These are phyloP conservation scores for Xerocomus spinulosus DNA, from an alignment of 768 basidiomycete genomes.

Conservation along the genomic window DNA sequence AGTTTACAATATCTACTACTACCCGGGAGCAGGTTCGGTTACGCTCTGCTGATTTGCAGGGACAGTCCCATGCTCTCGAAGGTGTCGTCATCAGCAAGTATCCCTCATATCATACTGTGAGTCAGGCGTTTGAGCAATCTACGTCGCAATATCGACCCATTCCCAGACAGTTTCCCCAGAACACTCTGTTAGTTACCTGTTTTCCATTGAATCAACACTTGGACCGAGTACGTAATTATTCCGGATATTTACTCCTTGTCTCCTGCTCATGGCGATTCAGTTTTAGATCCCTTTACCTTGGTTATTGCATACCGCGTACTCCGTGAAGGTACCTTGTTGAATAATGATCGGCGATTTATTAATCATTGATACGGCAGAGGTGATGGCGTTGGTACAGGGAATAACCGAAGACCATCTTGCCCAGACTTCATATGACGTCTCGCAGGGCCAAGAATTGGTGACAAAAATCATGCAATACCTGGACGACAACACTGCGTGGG, in stretches of 20 bases:
- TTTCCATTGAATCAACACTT: slow-evolving; percentile 61
- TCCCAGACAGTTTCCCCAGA: slow-evolving; percentile 71
- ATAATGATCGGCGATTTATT: slow-evolving; percentile 1
- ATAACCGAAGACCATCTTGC: slow-evolving; percentile 41
- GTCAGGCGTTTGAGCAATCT: slow-evolving; percentile 17
- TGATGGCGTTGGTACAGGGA: slow-evolving; percentile 55
- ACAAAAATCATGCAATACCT: slow-evolving; percentile 52
- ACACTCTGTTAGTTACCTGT: slow-evolving; percentile 75
- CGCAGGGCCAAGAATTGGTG: slow-evolving; percentile 42
- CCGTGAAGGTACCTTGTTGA: slow-evolving; percentile 59
- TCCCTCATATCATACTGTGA: slow-evolving; percentile 45
- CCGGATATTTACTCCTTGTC: not conserved
- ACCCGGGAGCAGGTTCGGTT: slow-evolving; percentile 78
- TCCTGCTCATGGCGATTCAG: slow-evolving; percentile 34
- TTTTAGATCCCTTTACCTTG: slow-evolving; percentile 57
- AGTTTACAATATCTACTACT: slow-evolving; percentile 84
- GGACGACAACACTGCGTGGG: slow-evolving; percentile 62
- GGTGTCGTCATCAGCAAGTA: slow-evolving; percentile 52
- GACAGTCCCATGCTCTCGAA: slow-evolving; percentile 39
- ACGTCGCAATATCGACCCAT: not conserved
- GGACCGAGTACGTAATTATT: slow-evolving; percentile 48
- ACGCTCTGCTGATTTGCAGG: slow-evolving; percentile 51
- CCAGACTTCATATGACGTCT: slow-evolving; percentile 30
- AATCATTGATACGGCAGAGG: slow-evolving; percentile 44
- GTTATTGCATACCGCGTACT: slow-evolving; percentile 74